Evolutionary conservation across 371 early-diverging fungal species (phyloP), one percentile per base, ranked within the genome.

Genomic region (Rhizopus arrhizus): DNA sequence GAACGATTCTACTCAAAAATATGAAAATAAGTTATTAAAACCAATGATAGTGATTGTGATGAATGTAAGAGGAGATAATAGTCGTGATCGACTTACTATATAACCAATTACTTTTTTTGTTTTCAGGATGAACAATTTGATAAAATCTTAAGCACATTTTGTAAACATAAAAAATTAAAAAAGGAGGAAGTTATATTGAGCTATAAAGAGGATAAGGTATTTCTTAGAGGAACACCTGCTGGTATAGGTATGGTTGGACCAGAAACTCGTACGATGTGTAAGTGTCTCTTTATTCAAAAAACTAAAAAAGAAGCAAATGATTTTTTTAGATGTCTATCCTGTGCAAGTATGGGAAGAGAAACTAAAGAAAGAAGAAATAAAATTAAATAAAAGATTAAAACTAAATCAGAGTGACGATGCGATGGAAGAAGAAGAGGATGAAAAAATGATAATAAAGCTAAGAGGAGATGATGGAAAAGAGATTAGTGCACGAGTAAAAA

Each of bases 141-240:
- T 8, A 56, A 51, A n/a, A 34, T 74, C 1, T 38, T 79, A 31
- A 46, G 50, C 0, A 51, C 40, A 7, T 79, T 68, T 61, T 69
- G 72, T 40, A 47, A 53, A 10, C 65, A 59, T n/a, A 76, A 74
- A 46, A 50, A 53, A 8, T 46, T 76, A 29, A 58, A 48, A 8
- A 66, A 64, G 28, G 36, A 58, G 0, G 69, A 76, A 10, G 15
- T 76, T 15, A 36, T 73, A 5, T 32, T 79, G 33, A 68, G 65
- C 0, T 76, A 74, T 64, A 60, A 76, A 29, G 68, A 68, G 13
- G 64, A 65, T 5, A 56, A 58, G 2, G 67, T 79, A 2, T 70
- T 71, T 35, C n/a, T 73, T 38, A 70, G 66, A 9, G 68, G 70
- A 5, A 79, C 80, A 3, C 80, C 80, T 10, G 57, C 64, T 32